Evolutionary conservation across 192 early-diverging fungal species (phyloP), one percentile per base, ranked within the genome.

Genomic region (Phycomyces blakesleeanus): DNA sequence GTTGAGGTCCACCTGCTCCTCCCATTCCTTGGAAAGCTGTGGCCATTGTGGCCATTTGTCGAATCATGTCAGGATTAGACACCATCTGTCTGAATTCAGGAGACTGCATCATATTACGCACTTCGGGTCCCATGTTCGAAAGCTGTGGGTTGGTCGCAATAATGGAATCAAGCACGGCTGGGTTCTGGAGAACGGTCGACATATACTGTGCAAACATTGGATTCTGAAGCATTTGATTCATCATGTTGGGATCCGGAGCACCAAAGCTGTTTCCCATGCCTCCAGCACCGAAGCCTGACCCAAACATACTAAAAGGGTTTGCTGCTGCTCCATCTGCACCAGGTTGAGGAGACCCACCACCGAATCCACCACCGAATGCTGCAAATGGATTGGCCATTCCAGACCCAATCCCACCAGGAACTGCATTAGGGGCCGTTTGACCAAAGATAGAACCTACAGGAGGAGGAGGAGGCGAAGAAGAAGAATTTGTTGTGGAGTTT

Each of bases 161-260:
- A 83, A 97, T 89, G 55, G 79, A 79, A 29, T 95, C 92, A 60
- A 98, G 59, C 22, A 96, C 81, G 55, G 89, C 83, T 5, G 96
- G 95, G 68, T 97, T 96, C 51, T 84, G 79, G 38, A 93, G 75
- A 64, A 96, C 72, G 58, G 82, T 83, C 22, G 87, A 80, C 85
- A 97, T 91, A 71, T 87, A 88, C 59, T 91, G 83, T 24, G 85
- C 81, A 75, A 93, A 81, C 72, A 81, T 83, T 10, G 96, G 96
- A 75, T 98, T 95, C 52, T 82, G 78, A 67, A 96, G 68, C 78
- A 98, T 83, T 58, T 84, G 78, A 59, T 82, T 81, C 71, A 85
- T 73, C 78, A 78, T 78, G 57, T 78, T 77, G 11, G 81, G 87
- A 64, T 89, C 83, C 78, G 80, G 74, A 24, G 71, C 83, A 29